A percentile compares a stretch with the other conserved stretches of the same genome.
Evolutionary conservation across 306 rosid species (phyloP).

Genomic region (Mimosa pudica): DNA sequence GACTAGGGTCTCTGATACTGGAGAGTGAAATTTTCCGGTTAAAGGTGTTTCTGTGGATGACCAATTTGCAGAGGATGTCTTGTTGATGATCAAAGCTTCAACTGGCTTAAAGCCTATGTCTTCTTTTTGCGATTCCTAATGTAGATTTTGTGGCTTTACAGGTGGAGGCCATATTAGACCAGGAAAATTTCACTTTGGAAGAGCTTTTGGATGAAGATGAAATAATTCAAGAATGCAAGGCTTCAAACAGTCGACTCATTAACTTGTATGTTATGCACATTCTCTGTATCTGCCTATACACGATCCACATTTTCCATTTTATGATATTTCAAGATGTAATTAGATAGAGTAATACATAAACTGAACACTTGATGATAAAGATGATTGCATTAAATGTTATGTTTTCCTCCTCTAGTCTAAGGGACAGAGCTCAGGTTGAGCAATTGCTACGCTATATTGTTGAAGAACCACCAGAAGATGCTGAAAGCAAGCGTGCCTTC

Average conservation of each 20-base stretch:
- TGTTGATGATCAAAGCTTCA: slow-evolving; percentile 7
- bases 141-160: slow-evolving; percentile 33
- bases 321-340: slow-evolving; percentile 14
- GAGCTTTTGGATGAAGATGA: slow-evolving; percentile 99
- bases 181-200: slow-evolving; percentile 89
- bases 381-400: slow-evolving; percentile 33
- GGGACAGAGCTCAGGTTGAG: slow-evolving; percentile 95
- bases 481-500: slow-evolving; percentile 88
- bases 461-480: slow-evolving; percentile 91
- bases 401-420: slow-evolving; percentile 52
- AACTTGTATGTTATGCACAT: slow-evolving; percentile 65
- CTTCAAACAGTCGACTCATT: slow-evolving; percentile 93
- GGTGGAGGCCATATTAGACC: slow-evolving; percentile 94
- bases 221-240: slow-evolving; percentile 99
- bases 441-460: slow-evolving; percentile 76
- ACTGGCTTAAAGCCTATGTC: slow-evolving; percentile 19
- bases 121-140: neutral
- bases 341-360: neutral
- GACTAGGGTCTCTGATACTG: neutral
- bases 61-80: slow-evolving; percentile 1
- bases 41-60: slow-evolving; percentile 13
- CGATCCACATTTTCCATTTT: slow-evolving; percentile 15
- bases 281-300: neutral
- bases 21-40: slow-evolving; percentile 27
- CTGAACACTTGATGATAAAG: slow-evolving; percentile 21